A percentile compares a stretch with the other conserved stretches of the same genome.
phyloP scores from a whole-genome alignment of 306 rosid genomes.

The Cucumis sativus region DNA sequence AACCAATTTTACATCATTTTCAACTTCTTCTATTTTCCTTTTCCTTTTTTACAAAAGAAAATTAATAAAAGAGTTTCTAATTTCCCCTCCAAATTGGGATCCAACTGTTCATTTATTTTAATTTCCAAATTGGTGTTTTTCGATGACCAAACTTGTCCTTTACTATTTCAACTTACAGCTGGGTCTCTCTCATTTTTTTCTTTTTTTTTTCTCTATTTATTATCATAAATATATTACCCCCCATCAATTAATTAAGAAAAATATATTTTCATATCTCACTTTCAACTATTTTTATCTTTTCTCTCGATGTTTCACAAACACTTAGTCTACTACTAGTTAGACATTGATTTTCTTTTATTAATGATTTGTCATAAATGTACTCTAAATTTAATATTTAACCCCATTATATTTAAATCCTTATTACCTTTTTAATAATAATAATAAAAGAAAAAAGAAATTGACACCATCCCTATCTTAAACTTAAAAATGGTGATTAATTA shows the following conservation, averaged over 20 bases:
- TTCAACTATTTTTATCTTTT: not conserved
- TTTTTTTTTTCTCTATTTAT: not conserved
- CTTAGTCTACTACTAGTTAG: not conserved
- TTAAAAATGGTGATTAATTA: too few species aligned
- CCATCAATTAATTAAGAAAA: too few species aligned
- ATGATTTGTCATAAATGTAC: not conserved
- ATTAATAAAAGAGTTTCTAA: too few species aligned
- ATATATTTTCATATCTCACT: not conserved
- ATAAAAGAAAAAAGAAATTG: not conserved
- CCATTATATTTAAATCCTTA: too few species aligned
- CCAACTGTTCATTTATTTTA: not conserved
- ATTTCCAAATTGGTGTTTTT: constrained; percentile 11
- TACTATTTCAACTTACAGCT: constrained; percentile 19
- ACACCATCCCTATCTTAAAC: too few species aligned
- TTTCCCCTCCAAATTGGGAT: not conserved
- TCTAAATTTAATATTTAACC: not conserved
- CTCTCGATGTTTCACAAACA: not conserved
- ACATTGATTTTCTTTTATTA: not conserved
- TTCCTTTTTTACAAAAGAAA: too few species aligned
- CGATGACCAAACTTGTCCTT: constrained; percentile 15
- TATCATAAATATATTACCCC: not conserved
- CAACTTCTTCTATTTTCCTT: not conserved
- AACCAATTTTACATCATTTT: not conserved
- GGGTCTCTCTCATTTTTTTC: too few species aligned
- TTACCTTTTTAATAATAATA: not conserved